A percentile compares a stretch with the other conserved stretches of the same genome.
Evolutionary conservation across 2,329 filamentous ascomycete genomes (phyloP).

Genomic region (Clathrospora elynae): DNA sequence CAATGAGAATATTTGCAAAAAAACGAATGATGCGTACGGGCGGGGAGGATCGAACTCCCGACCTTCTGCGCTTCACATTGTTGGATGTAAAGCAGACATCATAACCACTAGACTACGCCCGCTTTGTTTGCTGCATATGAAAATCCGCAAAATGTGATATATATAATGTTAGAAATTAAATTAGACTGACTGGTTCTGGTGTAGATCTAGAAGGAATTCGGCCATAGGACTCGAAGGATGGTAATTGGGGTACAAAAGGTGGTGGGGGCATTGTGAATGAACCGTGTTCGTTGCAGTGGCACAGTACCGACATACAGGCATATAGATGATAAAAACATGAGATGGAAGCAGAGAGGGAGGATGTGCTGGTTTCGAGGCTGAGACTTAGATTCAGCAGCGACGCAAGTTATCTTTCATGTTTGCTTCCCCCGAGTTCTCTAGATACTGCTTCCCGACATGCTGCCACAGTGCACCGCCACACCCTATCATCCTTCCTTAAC

Average conservation of each 20-base stretch:
- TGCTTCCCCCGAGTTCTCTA: too few species aligned
- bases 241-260: too few species aligned
- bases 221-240: too few species aligned
- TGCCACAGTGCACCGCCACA: background rate
- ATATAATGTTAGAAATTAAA: background rate
- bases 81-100: conserved; percentile 48
- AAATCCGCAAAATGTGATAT: background rate
- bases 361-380: too few species aligned
- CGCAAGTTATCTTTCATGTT: background rate
- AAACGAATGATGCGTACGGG: conserved; percentile 38
- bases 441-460: background rate
- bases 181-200: too few species aligned
- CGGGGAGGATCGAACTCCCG: conserved; percentile 46
- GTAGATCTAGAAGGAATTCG: background rate
- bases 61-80: conserved; percentile 44
- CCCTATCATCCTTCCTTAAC: conserved; percentile 12
- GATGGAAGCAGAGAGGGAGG: too few species aligned
- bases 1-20: conserved; percentile 8
- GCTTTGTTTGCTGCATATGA: conserved; percentile 1
- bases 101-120: conserved; percentile 42
- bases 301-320: too few species aligned
- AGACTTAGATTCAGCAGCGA: too few species aligned
- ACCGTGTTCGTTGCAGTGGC: too few species aligned
- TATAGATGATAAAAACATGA: too few species aligned
- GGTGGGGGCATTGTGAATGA: too few species aligned